phyloP scores from a whole-genome alignment of 2,329 filamentous ascomycete species.

The Fusarium sp. region DNA sequence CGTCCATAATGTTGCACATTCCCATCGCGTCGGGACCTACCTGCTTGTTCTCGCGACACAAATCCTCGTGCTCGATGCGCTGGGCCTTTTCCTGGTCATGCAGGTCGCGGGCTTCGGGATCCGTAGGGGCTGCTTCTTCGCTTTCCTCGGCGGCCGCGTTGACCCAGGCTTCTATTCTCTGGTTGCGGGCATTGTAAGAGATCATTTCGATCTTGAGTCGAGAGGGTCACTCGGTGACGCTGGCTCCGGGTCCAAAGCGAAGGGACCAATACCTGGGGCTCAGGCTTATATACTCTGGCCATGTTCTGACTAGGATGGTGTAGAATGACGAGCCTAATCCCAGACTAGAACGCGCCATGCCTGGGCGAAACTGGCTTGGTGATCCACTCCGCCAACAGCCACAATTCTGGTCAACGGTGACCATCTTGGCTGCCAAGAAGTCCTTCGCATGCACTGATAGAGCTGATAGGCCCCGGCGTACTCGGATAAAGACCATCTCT shows the following conservation, averaged over 20 bases:
- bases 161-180: conserved; percentile 43
- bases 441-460: conserved; percentile 12
- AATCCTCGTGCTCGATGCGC: conserved; percentile 45
- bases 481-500: conserved; percentile 21
- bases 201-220: conserved; percentile 41
- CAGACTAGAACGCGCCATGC: conserved; percentile 32
- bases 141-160: conserved; percentile 38
- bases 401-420: conserved; percentile 38
- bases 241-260: conserved; percentile 20
- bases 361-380: conserved; percentile 35
- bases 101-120: conserved; percentile 44
- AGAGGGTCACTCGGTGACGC: conserved; percentile 39
- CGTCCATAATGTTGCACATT: background rate
- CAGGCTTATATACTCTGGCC: conserved; percentile 40
- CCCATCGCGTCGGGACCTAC: conserved; percentile 24
- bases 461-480: conserved; percentile 40
- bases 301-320: conserved; percentile 35
- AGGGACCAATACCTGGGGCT: conserved; percentile 30
- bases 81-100: conserved; percentile 46
- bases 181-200: conserved; percentile 39
- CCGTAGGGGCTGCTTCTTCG: conserved; percentile 37
- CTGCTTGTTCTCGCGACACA: conserved; percentile 45
- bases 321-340: conserved; percentile 37
- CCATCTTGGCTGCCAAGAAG: conserved; percentile 36
- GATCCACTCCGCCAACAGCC: conserved; percentile 40